Conservation (phyloP, 2,329 filamentous ascomycete genomes). For the Colletotrichum horii region DNA sequence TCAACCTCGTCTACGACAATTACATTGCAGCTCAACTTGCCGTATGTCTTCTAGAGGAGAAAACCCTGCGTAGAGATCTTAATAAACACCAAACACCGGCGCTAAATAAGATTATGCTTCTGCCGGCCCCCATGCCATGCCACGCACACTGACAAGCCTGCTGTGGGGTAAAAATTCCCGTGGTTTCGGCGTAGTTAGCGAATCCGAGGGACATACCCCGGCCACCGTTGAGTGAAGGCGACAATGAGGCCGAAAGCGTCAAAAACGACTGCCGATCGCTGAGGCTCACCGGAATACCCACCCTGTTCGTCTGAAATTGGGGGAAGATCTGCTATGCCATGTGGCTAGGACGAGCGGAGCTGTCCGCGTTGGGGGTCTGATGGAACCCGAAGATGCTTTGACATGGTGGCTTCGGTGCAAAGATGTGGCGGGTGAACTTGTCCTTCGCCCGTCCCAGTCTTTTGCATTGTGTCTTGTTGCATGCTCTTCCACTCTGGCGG, state of each 20-base stretch:
- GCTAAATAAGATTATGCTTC: neutral
- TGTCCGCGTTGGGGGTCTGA: neutral
- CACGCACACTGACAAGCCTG: neutral
- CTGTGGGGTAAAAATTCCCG: neutral
- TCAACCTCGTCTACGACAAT: neutral
- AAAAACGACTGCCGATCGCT: neutral
- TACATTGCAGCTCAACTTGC: neutral
- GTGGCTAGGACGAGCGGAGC: neutral
- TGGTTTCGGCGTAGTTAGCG: neutral
- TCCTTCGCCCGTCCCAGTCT: neutral
- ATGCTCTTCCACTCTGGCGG: rapidly evolving
- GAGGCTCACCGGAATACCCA: neutral
- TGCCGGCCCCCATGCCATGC: neutral
- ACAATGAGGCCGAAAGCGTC: neutral
- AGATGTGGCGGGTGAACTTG: neutral
- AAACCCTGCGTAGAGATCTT: neutral
- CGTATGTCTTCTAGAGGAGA: neutral
- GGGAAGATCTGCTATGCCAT: neutral
- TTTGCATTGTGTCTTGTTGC: neutral
- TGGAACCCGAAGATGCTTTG: neutral
- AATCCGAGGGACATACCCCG: neutral
- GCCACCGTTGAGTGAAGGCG: neutral
- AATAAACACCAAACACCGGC: neutral
- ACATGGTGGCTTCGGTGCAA: neutral
- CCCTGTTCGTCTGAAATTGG: neutral